Evolutionary conservation across 1,284 basidiomycete species (phyloP).

Genomic region (Meripilus lineatus): DNA sequence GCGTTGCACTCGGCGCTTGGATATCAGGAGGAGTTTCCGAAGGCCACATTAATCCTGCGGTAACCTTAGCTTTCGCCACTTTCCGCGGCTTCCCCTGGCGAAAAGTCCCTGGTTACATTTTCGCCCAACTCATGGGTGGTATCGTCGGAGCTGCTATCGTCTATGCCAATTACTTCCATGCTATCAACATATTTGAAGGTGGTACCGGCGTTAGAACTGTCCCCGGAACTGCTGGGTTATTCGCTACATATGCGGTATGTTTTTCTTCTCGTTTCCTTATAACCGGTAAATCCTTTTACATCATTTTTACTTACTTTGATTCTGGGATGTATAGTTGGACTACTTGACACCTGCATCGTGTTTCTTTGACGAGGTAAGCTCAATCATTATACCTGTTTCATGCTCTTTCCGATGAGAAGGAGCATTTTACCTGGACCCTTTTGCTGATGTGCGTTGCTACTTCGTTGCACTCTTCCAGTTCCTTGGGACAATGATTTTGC

Average conservation of each 20-base stretch:
- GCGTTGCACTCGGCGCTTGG: constrained; percentile 62
- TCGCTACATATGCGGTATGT: constrained; percentile 68
- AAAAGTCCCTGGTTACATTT: constrained; percentile 71
- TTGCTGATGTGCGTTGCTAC: too few species aligned
- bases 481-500: constrained; percentile 51
- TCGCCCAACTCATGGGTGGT: constrained; percentile 70
- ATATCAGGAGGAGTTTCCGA: constrained; percentile 62
- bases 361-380: constrained; percentile 55
- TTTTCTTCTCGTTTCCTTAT: neutral
- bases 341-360: constrained; percentile 54
- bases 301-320: too few species aligned
- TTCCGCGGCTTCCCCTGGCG: constrained; percentile 74
- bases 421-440: too few species aligned
- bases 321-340: too few species aligned
- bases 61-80: constrained; percentile 65
- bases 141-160: constrained; percentile 62
- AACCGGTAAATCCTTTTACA: too few species aligned
- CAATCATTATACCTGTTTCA: too few species aligned
- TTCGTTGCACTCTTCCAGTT: constrained; percentile 36
- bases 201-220: constrained; percentile 62
- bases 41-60: constrained; percentile 77
- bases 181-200: constrained; percentile 69
- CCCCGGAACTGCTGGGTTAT: constrained; percentile 59
- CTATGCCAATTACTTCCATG: constrained; percentile 75
- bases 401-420: too few species aligned